These are phyloP conservation scores for Oemleria cerasiformis DNA, from an alignment of 306 rosid species.

Conservation along the genomic window DNA sequence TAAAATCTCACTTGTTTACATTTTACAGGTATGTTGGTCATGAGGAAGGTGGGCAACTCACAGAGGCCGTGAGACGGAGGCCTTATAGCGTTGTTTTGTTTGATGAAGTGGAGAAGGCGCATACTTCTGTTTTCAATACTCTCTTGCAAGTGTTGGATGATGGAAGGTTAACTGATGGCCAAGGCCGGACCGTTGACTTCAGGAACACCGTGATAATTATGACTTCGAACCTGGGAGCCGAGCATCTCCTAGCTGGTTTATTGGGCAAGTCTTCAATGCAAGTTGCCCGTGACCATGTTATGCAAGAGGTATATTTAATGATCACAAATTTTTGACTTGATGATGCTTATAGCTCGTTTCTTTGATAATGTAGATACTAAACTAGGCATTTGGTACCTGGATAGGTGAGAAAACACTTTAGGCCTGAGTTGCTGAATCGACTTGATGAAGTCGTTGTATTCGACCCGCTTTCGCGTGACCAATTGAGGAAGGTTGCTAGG, in stretches of 20 bases:
- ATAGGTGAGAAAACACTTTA: conserved; percentile 75
- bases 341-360: too few relatives aligned
- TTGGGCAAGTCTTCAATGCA: conserved; percentile 70
- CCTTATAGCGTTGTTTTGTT: conserved; percentile 84
- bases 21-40: conserved; percentile 73
- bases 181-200: conserved; percentile 86
- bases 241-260: conserved; percentile 70
- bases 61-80: conserved; percentile 88
- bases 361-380: background rate
- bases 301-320: conserved; percentile 55
- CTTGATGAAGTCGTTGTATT: conserved; percentile 81
- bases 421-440: conserved; percentile 78
- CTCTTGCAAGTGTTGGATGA: conserved; percentile 87
- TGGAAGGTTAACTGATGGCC: conserved; percentile 93
- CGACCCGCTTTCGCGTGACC: conserved; percentile 85
- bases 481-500: conserved; percentile 77
- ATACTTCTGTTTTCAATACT: conserved; percentile 69
- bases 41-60: conserved; percentile 95
- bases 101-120: conserved; percentile 96
- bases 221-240: conserved; percentile 96
- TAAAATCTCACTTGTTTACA: background rate
- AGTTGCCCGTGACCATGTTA: conserved; percentile 68
- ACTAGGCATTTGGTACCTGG: background rate
- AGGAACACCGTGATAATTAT: conserved; percentile 80
- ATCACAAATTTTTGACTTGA: background rate